A percentile compares a stretch with the other conserved stretches of the same genome.
phyloP scores from a whole-genome alignment of 2,329 filamentous ascomycete genomes.

The Fusarium aywerte region DNA sequence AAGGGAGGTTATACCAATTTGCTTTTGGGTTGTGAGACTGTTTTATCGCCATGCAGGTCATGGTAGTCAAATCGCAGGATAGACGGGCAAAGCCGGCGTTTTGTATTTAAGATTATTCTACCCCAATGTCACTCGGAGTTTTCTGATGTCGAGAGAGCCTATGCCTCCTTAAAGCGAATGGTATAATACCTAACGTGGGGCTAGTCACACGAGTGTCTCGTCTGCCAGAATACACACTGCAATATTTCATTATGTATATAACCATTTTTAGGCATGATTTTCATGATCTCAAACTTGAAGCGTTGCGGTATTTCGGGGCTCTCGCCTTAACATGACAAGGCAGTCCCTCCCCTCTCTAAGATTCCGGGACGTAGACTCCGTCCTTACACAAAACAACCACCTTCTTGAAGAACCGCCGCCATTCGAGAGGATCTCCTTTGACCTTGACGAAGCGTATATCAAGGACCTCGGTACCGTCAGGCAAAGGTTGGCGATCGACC shows the following conservation, averaged over 20 bases:
- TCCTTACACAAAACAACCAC: constrained; percentile 89
- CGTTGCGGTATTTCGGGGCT: not conserved
- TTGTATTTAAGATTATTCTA: not conserved
- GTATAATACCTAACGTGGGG: not conserved
- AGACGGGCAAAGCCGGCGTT: not conserved
- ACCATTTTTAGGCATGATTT: constrained; percentile 8
- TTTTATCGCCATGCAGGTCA: not conserved
- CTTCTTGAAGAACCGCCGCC: constrained; percentile 96
- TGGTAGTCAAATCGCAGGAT: not conserved
- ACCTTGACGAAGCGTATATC: constrained; percentile 94
- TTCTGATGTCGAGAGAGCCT: not conserved
- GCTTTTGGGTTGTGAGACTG: not conserved
- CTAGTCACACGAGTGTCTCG: not conserved
- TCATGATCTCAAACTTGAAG: constrained; percentile 2
- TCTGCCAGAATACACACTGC: not conserved
- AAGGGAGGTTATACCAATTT: constrained; percentile 22
- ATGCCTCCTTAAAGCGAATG: not conserved
- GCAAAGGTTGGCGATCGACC: constrained; percentile 72
- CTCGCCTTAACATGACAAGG: constrained; percentile 26
- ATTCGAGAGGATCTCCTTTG: constrained; percentile 96
- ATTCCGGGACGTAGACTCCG: constrained; percentile 71
- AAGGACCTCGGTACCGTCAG: constrained; percentile 69
- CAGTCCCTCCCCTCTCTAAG: constrained; percentile 48
- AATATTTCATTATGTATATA: constrained; percentile 3
- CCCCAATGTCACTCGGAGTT: not conserved